These are phyloP conservation scores for Vicia villosa DNA, from an alignment of 306 rosid species.

Conservation along the genomic window DNA sequence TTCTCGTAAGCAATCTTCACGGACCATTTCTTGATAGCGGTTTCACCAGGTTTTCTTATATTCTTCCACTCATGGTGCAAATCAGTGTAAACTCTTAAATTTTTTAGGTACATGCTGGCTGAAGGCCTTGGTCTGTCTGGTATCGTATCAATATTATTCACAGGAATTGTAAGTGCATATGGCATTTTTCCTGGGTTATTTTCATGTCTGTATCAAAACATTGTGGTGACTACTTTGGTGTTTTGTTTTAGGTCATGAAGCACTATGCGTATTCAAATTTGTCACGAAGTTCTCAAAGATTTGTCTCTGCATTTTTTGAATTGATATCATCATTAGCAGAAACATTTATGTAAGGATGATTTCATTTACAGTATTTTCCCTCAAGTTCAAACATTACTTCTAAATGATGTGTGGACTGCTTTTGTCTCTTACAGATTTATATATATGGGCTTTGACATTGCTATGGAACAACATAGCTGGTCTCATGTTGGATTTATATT, in stretches of 20 bases:
- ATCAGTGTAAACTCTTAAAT: conserved; percentile 27
- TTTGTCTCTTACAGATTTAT: conserved; percentile 69
- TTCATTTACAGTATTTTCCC: conserved; percentile 25
- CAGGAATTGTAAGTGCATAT: conserved; percentile 81
- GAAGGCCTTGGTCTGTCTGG: conserved; percentile 98
- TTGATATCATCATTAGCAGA: conserved; percentile 96
- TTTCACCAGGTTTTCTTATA: not conserved
- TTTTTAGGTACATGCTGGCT: conserved; percentile 90
- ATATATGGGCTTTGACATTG: conserved; percentile 99
- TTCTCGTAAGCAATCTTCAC: conserved; percentile 79
- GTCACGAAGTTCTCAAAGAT: conserved; percentile 89
- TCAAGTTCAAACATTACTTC: conserved; percentile 23
- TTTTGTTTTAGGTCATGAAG: conserved; percentile 86
- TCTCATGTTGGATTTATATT: conserved; percentile 97
- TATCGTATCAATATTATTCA: conserved; percentile 93
- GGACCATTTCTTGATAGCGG: conserved; percentile 20
- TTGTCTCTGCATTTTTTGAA: conserved; percentile 88
- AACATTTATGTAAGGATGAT: conserved; percentile 85
- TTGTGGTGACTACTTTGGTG: conserved; percentile 30
- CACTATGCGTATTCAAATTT: conserved; percentile 90
- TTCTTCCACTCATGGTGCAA: conserved; percentile 29
- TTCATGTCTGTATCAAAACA: conserved; percentile 21
- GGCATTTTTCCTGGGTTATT: conserved; percentile 16
- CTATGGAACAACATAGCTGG: conserved; percentile 99
- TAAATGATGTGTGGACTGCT: conserved; percentile 24